These are phyloP conservation scores for Populus deltoides DNA, from an alignment of 345 rosid species.

Conservation along the genomic window DNA sequence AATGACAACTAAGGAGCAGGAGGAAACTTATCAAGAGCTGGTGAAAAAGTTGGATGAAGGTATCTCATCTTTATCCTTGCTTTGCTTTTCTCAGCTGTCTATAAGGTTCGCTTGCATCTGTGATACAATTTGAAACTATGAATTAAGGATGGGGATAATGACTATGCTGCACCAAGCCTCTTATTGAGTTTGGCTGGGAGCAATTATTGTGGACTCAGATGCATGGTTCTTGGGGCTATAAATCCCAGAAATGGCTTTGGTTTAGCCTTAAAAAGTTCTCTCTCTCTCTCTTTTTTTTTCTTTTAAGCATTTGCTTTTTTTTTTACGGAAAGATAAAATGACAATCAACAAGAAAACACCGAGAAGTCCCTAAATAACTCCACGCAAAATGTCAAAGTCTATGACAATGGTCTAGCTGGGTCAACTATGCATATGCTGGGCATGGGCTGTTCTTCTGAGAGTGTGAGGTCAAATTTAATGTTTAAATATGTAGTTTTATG, in stretches of 20 bases:
- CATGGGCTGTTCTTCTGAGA: too few species aligned
- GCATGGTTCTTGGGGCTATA: not conserved
- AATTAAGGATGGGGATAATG: not conserved
- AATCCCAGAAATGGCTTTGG: not conserved
- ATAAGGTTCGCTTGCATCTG: not conserved
- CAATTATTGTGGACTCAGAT: not conserved
- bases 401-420: too few species aligned
- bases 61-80: constrained; percentile 25
- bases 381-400: too few species aligned
- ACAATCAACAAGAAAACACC: not conserved
- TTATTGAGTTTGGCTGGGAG: not conserved
- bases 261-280: not conserved
- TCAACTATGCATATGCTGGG: too few species aligned
- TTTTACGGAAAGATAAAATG: too few species aligned
- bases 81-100: not conserved
- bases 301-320: not conserved
- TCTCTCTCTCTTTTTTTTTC: too few species aligned
- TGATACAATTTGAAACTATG: not conserved
- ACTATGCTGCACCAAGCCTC: not conserved
- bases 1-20: constrained; percentile 57
- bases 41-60: constrained; percentile 74
- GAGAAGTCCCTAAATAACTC: not conserved
- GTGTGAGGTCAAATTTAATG: too few species aligned
- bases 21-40: constrained; percentile 57
- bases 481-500: too few species aligned